These are phyloP conservation scores for Exophiala dermatitidis DNA, from an alignment of 2,329 filamentous ascomycete genomes.

Conservation along the genomic window DNA sequence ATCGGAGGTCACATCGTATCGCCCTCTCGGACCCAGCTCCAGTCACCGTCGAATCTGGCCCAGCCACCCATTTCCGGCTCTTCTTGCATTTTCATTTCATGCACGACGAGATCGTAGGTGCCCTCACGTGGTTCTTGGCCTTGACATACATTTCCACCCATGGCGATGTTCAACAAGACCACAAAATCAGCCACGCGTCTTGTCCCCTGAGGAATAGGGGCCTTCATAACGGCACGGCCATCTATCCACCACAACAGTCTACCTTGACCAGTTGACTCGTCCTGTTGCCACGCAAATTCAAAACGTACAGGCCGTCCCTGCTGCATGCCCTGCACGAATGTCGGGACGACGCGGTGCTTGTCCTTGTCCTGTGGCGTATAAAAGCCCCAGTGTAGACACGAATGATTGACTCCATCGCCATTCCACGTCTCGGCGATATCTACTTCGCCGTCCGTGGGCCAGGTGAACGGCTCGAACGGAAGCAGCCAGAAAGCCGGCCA, in stretches of 20 bases:
- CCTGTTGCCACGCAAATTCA: constrained; percentile 26
- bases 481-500: constrained; percentile 28
- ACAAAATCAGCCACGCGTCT: constrained; percentile 24
- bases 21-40: constrained; percentile 17
- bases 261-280: constrained; percentile 6
- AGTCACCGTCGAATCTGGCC: constrained; percentile 24
- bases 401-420: constrained; percentile 23
- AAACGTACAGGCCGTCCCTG: constrained; percentile 19
- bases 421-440: constrained; percentile 28
- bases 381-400: constrained; percentile 27
- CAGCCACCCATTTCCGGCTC: constrained; percentile 24
- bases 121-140: constrained; percentile 23
- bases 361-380: constrained; percentile 22
- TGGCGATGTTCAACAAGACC: constrained; percentile 25
- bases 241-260: constrained; percentile 26
- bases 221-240: constrained; percentile 26
- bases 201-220: constrained; percentile 19
- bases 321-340: constrained; percentile 21
- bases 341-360: constrained; percentile 25
- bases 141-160: constrained; percentile 27
- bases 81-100: constrained; percentile 22
- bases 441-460: constrained; percentile 26
- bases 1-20: constrained; percentile 12
- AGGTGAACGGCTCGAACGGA: constrained; percentile 25
- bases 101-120: constrained; percentile 24